These are phyloP conservation scores for Smithsoniella earleae DNA, from an alignment of 163 green algal species.

Conservation along the genomic window DNA sequence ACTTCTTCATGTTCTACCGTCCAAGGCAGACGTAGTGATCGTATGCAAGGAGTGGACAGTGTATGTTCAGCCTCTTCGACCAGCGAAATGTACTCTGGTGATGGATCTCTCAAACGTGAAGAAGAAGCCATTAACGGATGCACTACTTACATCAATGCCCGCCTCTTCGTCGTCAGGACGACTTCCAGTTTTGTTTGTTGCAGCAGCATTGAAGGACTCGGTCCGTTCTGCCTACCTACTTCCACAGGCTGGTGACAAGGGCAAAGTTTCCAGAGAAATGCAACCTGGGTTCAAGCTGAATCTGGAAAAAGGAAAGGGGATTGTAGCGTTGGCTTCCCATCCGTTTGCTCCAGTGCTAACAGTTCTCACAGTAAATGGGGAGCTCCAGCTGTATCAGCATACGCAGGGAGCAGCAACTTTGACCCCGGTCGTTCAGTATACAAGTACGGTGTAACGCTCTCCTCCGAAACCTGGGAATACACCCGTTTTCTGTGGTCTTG, in stretches of 20 bases:
- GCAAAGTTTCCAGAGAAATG: slow-evolving; percentile 20
- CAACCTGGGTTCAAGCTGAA: slow-evolving; percentile 24
- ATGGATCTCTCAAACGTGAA: slow-evolving; percentile 18
- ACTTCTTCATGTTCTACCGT: slow-evolving; percentile 10
- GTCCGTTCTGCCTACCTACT: slow-evolving; percentile 16
- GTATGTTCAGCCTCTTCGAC: slow-evolving; percentile 16
- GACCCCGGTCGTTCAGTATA: slow-evolving; percentile 12
- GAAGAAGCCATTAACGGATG: slow-evolving; percentile 27
- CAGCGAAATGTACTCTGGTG: not conserved
- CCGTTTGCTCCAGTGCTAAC: slow-evolving; percentile 14
- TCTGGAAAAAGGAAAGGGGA: slow-evolving; percentile 22
- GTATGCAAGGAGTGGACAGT: slow-evolving; percentile 25
- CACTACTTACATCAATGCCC: slow-evolving; percentile 8
- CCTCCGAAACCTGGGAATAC: too few species aligned
- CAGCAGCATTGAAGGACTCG: slow-evolving; percentile 16
- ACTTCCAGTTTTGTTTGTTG: slow-evolving; percentile 14
- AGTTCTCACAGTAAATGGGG: slow-evolving; percentile 16
- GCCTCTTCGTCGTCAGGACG: slow-evolving; percentile 8
- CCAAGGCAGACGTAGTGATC: not conserved
- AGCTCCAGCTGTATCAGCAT: slow-evolving; percentile 27
- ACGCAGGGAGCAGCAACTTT: slow-evolving; percentile 15
- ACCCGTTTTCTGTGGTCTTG: too few species aligned
- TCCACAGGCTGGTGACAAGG: not conserved
- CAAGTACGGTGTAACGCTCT: too few species aligned
- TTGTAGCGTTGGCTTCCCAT: slow-evolving; percentile 9